These are phyloP conservation scores for Aspergillus sp. DNA, from an alignment of 2,329 filamentous ascomycete genomes.

Conservation along the genomic window DNA sequence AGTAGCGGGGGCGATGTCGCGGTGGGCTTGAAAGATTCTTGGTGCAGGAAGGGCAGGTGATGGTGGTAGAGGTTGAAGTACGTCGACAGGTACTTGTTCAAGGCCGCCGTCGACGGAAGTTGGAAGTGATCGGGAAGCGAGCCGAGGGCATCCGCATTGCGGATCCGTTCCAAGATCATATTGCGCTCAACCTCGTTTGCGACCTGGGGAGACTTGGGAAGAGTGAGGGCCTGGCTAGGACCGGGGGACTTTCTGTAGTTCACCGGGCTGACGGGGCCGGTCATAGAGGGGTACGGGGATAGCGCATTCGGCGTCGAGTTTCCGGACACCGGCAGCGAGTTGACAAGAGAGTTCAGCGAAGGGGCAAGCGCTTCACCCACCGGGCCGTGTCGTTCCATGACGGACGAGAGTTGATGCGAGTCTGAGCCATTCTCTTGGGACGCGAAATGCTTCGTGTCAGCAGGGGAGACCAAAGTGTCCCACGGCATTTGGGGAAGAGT, in stretches of 20 bases:
- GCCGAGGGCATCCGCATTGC: conserved; percentile 74
- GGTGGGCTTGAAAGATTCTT: conserved; percentile 81
- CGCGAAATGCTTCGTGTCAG: conserved; percentile 69
- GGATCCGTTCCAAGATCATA: conserved; percentile 82
- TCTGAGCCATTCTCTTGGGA: conserved; percentile 61
- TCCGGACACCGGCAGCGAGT: conserved; percentile 67
- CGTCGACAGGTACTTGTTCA: conserved; percentile 91
- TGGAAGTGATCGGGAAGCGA: conserved; percentile 87
- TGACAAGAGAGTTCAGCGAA: conserved; percentile 69
- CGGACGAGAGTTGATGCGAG: conserved; percentile 66
- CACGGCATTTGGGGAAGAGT: conserved; percentile 85
- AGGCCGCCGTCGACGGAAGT: conserved; percentile 72
- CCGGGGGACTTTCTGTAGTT: conserved; percentile 70
- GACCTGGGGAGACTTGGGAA: conserved; percentile 75
- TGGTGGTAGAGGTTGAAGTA: conserved; percentile 98
- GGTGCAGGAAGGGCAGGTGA: conserved; percentile 92
- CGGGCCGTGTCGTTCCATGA: conserved; percentile 64
- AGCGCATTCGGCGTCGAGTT: conserved; percentile 70
- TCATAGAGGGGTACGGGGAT: conserved; percentile 69
- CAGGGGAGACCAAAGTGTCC: conserved; percentile 79
- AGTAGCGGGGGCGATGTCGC: conserved; percentile 78
- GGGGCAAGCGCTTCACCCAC: conserved; percentile 62
- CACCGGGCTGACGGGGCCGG: conserved; percentile 65
- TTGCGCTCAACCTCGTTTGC: conserved; percentile 81
- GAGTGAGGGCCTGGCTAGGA: conserved; percentile 63